Conservation (phyloP, 2,329 filamentous ascomycete species). For the Colletotrichum agaves region DNA sequence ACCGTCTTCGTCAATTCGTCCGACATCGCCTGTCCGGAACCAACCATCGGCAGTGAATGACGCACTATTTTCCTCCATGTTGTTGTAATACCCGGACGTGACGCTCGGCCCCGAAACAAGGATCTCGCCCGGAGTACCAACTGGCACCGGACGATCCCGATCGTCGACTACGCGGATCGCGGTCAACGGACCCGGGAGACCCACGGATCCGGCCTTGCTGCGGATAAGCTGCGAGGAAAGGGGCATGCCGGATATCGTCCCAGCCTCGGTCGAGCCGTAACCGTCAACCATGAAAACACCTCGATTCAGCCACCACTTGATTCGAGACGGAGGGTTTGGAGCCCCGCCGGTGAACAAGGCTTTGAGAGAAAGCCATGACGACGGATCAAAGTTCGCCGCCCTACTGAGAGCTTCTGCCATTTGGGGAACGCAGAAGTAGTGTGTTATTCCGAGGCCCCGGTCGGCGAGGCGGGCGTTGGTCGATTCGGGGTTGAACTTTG, state of each 20-base stretch:
- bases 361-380: constrained; percentile 22
- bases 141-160: constrained; percentile 3
- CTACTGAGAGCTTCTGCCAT: constrained; percentile 31
- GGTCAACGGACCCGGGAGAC: constrained; percentile 26
- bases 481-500: constrained; percentile 19
- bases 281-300: constrained; percentile 29
- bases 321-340: constrained; percentile 25
- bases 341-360: constrained; percentile 30
- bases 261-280: constrained; percentile 30
- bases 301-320: constrained; percentile 29
- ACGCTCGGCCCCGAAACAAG: constrained; percentile 23
- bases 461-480: constrained; percentile 25
- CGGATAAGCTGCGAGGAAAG: constrained; percentile 11
- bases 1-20: constrained; percentile 26
- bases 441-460: constrained; percentile 1
- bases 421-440: constrained; percentile 35
- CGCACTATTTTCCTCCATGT: constrained; percentile 11
- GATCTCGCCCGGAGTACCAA: constrained; percentile 24
- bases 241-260: constrained; percentile 28
- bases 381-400: constrained; percentile 16
- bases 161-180: constrained; percentile 28
- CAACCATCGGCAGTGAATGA: constrained; percentile 32
- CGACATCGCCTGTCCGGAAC: constrained; percentile 36
- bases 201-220: constrained; percentile 30
- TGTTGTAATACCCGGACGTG: constrained; percentile 30